Evolutionary conservation across 2,329 filamentous ascomycete genomes (phyloP).

Genomic region (Colletotrichum tanaceti): DNA sequence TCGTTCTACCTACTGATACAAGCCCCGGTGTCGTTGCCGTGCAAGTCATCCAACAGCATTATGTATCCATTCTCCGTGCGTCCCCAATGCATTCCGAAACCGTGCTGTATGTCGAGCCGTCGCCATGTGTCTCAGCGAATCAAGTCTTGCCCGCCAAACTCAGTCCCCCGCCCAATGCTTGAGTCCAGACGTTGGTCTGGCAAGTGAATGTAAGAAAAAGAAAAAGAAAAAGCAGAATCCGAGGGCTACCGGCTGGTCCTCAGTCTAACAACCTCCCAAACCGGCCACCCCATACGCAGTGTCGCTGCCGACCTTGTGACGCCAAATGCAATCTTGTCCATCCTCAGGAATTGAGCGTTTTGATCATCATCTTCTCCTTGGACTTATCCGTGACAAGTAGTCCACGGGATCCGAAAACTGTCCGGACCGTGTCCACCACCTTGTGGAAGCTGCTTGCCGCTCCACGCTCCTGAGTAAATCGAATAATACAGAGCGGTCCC

Average conservation of each 20-base stretch:
- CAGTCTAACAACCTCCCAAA: slow-evolving; percentile 24
- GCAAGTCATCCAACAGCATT: slow-evolving; percentile 35
- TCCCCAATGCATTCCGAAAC: not conserved
- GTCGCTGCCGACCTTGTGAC: slow-evolving; percentile 33
- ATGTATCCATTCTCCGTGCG: slow-evolving; percentile 21
- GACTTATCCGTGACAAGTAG: slow-evolving; percentile 76
- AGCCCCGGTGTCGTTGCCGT: slow-evolving; percentile 23
- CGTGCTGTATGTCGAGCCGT: slow-evolving; percentile 7
- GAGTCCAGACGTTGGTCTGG: slow-evolving; percentile 11
- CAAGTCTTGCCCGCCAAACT: slow-evolving; percentile 23
- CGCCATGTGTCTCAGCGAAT: slow-evolving; percentile 8
- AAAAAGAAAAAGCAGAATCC: slow-evolving; percentile 32
- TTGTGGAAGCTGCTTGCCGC: slow-evolving; percentile 89
- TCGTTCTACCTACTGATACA: slow-evolving; percentile 21
- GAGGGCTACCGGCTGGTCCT: slow-evolving; percentile 4
- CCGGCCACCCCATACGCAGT: slow-evolving; percentile 22
- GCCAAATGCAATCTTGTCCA: slow-evolving; percentile 35
- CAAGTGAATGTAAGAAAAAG: slow-evolving; percentile 23
- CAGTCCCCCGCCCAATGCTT: slow-evolving; percentile 21
- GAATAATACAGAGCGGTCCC: slow-evolving; percentile 80
- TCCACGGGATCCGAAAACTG: slow-evolving; percentile 72
- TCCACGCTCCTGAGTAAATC: slow-evolving; percentile 91
- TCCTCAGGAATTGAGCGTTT: slow-evolving; percentile 67
- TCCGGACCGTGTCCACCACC: slow-evolving; percentile 81
- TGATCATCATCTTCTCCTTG: slow-evolving; percentile 79